Percentiles rank a stretch among this genome's conserved stretches.
Evolutionary conservation across 208 protist species (phyloP).

Genomic region (Porcisia hertigi): DNA sequence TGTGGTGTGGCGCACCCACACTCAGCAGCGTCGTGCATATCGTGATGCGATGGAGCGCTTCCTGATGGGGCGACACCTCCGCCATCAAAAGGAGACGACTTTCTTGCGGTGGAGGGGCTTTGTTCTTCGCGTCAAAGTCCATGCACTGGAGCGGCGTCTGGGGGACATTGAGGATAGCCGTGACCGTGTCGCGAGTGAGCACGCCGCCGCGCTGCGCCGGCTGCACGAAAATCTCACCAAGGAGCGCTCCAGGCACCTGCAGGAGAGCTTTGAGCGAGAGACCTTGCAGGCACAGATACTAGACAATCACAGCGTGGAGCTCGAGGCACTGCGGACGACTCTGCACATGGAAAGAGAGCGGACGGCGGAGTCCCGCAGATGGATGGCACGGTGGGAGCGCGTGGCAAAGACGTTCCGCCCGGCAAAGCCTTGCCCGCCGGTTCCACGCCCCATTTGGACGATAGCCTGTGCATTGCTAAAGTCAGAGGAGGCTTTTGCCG

Average conservation of each 20-base stretch:
- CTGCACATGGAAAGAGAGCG: conserved; percentile 37
- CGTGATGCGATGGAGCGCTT: conserved; percentile 40
- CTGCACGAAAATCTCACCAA: conserved; percentile 31
- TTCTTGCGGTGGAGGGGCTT: conserved; percentile 80
- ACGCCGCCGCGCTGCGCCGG: conserved; percentile 12
- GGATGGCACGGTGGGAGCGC: conserved; percentile 69
- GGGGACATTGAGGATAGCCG: conserved; percentile 29
- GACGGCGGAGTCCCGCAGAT: conserved; percentile 26
- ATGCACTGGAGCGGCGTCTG: conserved; percentile 39
- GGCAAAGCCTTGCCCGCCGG: conserved; percentile 24
- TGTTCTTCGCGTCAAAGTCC: conserved; percentile 38
- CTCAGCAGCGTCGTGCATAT: conserved; percentile 25
- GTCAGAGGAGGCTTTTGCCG: conserved; percentile 50
- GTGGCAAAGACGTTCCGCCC: conserved; percentile 80
- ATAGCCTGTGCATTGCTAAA: conserved; percentile 30
- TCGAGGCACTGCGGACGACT: conserved; percentile 51
- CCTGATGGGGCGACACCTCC: conserved; percentile 30
- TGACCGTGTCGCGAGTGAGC: conserved; percentile 3
- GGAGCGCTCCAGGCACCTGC: conserved; percentile 19
- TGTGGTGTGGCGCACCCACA: conserved; percentile 52
- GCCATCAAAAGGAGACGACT: conserved; percentile 46
- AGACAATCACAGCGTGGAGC: conserved; percentile 62
- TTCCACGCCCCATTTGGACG: conserved; percentile 42
- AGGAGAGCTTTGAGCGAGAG: conserved; percentile 34
- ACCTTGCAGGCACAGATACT: conserved; percentile 63